Base-by-base conservation (phyloP, 768 basidiomycete species). In the Auricularia cornea region DNA sequence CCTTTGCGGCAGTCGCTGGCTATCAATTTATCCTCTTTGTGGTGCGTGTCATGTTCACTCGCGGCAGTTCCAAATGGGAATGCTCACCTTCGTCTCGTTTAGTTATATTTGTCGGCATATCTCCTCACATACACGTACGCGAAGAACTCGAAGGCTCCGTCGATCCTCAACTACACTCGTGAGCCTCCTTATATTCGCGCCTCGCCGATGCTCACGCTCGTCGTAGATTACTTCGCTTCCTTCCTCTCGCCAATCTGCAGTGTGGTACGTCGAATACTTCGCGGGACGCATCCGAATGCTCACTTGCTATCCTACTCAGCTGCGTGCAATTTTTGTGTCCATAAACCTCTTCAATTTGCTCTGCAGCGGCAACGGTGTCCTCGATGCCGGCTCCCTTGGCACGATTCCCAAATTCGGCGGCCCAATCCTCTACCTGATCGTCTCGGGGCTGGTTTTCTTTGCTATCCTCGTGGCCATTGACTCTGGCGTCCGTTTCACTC, bases 311-410 rank as follows among this genome's bases (percentile, higher is more conserved):
- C 59, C 31, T 8, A 60, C 26, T 6, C n/a, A 89, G 89, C 71
- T 83, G 48, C 81, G 90, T 51, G 84, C 89, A 0, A 81, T 82
- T 3, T 79, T 93, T 23, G 83, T 93, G n/a, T 88, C 90, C 0
- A 79, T 88, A 66, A 91, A 92, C 68, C 72, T 90, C 3, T 93
- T 92, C 73, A 85, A 84, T 14, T 75, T 92, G 3, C 81, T 90
- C 3, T 91, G 90, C 68, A 30, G 11, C 35, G 86, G 86, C 8
- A 72, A 77, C 3, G 77, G 75, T 20, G 71, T 76, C 1, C 79
- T 84, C 30, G 80, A 79, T 0, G 65, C 79, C 0, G 68, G 78
- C 1, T 80, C 83, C 1, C 73, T 85, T 64, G 83, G 84, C 8
- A 68, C 73, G 32, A 83, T 92, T 64, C 74, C 76, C 62, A 79